A percentile compares a stretch with the other conserved stretches of the same genome.
Evolutionary conservation across 2,329 filamentous ascomycete genomes (phyloP).

Genomic region (Aspergillus puulaauensis): DNA sequence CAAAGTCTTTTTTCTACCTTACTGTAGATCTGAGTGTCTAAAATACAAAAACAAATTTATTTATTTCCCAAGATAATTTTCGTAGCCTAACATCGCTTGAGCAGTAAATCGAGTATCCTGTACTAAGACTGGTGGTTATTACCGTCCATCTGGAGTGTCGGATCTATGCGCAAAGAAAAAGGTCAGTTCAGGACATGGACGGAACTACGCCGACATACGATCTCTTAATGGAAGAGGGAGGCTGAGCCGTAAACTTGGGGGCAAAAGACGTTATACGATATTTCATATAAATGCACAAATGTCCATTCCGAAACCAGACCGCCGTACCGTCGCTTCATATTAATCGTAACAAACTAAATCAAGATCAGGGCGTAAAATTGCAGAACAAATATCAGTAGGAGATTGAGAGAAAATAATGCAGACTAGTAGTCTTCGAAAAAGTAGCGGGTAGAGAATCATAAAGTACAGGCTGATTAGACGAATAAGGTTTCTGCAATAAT

Average conservation of each 20-base stretch:
- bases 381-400: neutral
- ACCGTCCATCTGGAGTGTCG: neutral
- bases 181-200: too few species aligned
- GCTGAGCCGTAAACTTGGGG: neutral
- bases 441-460: neutral
- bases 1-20: too few species aligned
- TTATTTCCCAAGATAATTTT: too few species aligned
- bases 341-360: neutral
- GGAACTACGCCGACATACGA: neutral
- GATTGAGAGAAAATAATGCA: neutral
- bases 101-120: too few species aligned
- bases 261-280: neutral
- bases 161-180: neutral
- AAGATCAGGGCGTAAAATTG: neutral
- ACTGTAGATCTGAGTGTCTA: too few species aligned
- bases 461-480: neutral
- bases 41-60: too few species aligned
- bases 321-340: constrained; percentile 5
- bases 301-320: constrained; percentile 2
- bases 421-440: neutral
- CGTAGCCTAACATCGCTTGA: too few species aligned
- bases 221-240: neutral
- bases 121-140: too few species aligned
- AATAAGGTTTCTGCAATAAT: neutral
- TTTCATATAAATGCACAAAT: neutral